A percentile compares a stretch with the other conserved stretches of the same genome.
Evolutionary conservation across 163 green algal genomes (phyloP).

Genomic region (Scenedesmus sp.): DNA sequence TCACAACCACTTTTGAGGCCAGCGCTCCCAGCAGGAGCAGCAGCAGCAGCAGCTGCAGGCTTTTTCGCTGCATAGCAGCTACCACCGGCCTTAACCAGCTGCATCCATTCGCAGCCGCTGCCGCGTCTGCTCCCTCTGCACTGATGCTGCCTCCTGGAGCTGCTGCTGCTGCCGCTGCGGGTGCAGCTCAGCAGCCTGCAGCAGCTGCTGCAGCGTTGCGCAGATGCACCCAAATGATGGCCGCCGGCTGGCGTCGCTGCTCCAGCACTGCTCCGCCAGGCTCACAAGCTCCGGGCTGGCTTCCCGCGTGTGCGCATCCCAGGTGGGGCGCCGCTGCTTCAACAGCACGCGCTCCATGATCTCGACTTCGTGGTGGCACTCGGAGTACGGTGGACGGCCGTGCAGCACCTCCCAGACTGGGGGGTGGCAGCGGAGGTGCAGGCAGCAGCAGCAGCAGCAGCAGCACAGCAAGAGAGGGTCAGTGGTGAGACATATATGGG

Average conservation of each 20-base stretch:
- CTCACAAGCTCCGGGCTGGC: background rate
- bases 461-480: background rate
- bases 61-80: background rate
- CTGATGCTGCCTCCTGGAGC: background rate
- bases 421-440: background rate
- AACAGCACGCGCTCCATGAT: constrained; percentile 25
- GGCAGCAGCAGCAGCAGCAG: background rate
- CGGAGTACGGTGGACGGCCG: constrained; percentile 59
- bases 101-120: background rate
- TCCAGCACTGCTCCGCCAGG: constrained; percentile 60
- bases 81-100: background rate
- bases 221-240: constrained; percentile 53
- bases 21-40: background rate
- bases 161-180: background rate
- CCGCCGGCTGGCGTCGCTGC: constrained; percentile 32
- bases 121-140: background rate
- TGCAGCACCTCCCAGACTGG: constrained; percentile 71
- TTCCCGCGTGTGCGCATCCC: background rate
- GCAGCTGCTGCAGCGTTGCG: constrained; percentile 24
- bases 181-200: background rate
- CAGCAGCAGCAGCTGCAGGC: background rate
- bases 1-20: background rate
- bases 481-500: background rate
- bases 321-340: constrained; percentile 44
- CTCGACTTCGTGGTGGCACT: constrained; percentile 52